A percentile compares a stretch with the other conserved stretches of the same genome.
These are phyloP conservation scores for Fistulifera solaris DNA, from an alignment of 108 stramenopile species.

Conservation along the genomic window DNA sequence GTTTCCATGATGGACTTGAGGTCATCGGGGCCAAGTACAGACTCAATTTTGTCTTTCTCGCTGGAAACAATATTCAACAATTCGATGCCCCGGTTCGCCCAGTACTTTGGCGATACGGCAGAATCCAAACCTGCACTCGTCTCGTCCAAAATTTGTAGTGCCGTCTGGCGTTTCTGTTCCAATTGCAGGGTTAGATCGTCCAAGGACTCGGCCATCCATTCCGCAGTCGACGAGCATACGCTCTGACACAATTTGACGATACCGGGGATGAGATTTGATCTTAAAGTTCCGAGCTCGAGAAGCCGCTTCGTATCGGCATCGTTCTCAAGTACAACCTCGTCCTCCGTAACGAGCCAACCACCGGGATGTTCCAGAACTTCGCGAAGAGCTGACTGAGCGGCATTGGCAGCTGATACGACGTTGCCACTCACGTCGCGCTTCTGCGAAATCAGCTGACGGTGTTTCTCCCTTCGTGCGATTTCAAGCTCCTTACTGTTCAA, in stretches of 20 bases:
- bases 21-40: no score
- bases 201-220: conserved; percentile 51
- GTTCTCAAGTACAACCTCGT: conserved; percentile 16
- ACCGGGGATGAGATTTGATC: conserved; percentile 31
- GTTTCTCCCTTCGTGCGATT: conserved; percentile 39
- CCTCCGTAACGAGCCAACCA: conserved; percentile 55
- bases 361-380: conserved; percentile 50
- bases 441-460: conserved; percentile 25
- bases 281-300: conserved; percentile 35
- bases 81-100: conserved; percentile 50
- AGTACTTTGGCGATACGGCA: conserved; percentile 42
- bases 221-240: conserved; percentile 60
- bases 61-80: conserved; percentile 31
- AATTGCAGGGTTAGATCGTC: conserved; percentile 26
- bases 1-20: no score
- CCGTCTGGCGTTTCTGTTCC: background rate
- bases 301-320: conserved; percentile 18
- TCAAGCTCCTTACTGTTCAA: conserved; percentile 28
- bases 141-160: conserved; percentile 21
- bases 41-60: no score
- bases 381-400: conserved; percentile 33
- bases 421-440: conserved; percentile 7
- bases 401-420: conserved; percentile 15
- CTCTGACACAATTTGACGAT: conserved; percentile 46
- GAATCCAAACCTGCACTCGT: conserved; percentile 9